Conservation (phyloP, 345 rosid genomes). For the Acer yangbiense region DNA sequence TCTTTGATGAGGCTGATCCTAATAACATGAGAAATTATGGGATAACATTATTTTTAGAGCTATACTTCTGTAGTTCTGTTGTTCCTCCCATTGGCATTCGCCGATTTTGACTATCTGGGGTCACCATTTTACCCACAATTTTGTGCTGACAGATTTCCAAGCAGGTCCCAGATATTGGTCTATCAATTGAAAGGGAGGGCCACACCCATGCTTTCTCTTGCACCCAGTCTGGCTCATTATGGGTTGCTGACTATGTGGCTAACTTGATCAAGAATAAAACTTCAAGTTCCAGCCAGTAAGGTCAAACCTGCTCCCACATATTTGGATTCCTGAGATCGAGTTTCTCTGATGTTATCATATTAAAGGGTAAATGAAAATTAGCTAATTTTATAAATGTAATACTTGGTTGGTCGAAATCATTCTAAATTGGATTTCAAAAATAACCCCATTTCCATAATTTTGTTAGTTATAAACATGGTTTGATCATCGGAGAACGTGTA, state of each 20-base stretch:
- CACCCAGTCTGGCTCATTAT: conserved; percentile 73
- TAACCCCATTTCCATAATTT: too few relatives aligned
- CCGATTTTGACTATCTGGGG: not conserved
- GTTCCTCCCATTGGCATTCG: not conserved
- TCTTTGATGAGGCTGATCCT: not conserved
- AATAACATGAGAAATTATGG: not conserved
- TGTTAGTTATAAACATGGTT: not conserved
- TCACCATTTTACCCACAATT: not conserved
- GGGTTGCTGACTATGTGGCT: conserved; percentile 74
- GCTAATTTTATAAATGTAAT: not conserved
- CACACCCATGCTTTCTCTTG: conserved; percentile 74
- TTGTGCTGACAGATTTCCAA: conserved; percentile 50
- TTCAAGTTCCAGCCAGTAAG: conserved; percentile 20
- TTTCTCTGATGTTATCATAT: not conserved
- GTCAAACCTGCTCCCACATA: not conserved
- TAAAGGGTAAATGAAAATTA: not conserved
- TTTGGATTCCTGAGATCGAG: not conserved
- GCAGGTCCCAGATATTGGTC: conserved; percentile 53
- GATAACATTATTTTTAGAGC: not conserved
- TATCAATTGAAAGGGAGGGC: conserved; percentile 80
- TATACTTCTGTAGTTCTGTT: not conserved
- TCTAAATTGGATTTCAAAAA: too few relatives aligned
- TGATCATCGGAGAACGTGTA: not conserved
- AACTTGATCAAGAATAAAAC: conserved; percentile 48
- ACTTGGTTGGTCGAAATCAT: not conserved